Percentiles rank a stretch among this genome's conserved stretches.
Evolutionary conservation across 495 filamentous ascomycete genomes (phyloP).

Genomic region (Parathielavia appendiculata): DNA sequence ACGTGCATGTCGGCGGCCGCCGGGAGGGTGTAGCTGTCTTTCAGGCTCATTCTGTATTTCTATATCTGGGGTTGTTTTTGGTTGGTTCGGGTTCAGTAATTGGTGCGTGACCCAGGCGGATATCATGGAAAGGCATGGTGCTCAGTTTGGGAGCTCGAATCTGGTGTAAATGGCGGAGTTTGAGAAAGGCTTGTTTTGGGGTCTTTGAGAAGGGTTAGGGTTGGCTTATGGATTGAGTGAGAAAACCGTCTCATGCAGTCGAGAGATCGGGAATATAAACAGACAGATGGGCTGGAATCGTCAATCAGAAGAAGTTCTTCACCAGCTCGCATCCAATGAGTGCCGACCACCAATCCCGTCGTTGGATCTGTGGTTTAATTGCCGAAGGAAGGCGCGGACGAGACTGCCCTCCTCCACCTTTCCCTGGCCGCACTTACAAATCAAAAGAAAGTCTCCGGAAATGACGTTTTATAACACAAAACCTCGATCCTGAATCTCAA

Average conservation of each 20-base stretch:
- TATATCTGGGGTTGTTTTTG: neutral
- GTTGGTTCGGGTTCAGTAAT: neutral
- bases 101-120: neutral
- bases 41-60: conserved; percentile 34
- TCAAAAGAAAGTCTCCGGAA: conserved; percentile 8
- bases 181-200: too few species aligned
- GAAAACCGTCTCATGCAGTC: too few species aligned
- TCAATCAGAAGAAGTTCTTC: too few species aligned
- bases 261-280: too few species aligned
- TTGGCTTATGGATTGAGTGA: neutral
- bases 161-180: neutral
- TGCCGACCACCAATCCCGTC: neutral
- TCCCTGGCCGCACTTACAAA: conserved; percentile 11
- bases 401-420: neutral
- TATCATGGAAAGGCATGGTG: conserved; percentile 4
- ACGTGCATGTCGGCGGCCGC: conserved; percentile 59
- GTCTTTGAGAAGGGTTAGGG: conserved; percentile 1
- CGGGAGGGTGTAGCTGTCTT: conserved; percentile 53
- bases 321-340: neutral
- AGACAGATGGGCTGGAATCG: too few species aligned
- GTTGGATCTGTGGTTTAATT: neutral
- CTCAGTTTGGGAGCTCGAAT: neutral
- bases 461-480: neutral
- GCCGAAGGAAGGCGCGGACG: neutral
- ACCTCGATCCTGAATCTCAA: neutral